phyloP scores from a whole-genome alignment of 169 alveolate genomes.

The Cystoisospora suis region DNA sequence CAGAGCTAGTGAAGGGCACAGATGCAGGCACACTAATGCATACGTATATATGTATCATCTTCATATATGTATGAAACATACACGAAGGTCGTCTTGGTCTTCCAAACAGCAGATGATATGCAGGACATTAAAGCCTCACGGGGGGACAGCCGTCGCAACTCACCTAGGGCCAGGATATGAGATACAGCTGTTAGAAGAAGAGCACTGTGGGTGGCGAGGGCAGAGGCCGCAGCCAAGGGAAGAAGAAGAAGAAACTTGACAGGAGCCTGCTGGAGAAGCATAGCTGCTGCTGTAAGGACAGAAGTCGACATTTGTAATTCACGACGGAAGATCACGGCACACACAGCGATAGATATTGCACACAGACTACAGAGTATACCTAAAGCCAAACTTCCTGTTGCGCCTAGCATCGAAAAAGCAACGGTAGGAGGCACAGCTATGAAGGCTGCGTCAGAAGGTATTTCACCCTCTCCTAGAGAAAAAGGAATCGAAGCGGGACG shows the following conservation, averaged over 20 bases:
- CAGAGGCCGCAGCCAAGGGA: background rate
- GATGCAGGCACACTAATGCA: background rate
- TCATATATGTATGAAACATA: background rate
- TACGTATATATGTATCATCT: background rate
- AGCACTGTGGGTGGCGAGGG: constrained; percentile 37
- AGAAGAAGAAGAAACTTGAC: constrained; percentile 23
- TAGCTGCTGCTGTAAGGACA: constrained; percentile 25
- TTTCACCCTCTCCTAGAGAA: background rate
- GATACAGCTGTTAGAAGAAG: background rate
- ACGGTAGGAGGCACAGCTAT: background rate
- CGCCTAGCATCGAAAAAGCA: background rate
- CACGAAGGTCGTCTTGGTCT: too few relatives aligned
- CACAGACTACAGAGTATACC: background rate
- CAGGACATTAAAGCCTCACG: too few relatives aligned
- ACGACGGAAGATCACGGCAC: background rate
- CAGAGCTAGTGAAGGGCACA: background rate
- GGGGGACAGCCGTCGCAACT: too few relatives aligned
- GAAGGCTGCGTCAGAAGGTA: background rate
- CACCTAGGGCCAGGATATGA: constrained; percentile 19
- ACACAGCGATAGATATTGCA: background rate
- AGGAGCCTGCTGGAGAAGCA: constrained; percentile 40
- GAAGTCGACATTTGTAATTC: constrained; percentile 26
- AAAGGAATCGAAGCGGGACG: background rate
- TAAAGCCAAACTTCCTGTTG: background rate
- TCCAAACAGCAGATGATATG: too few relatives aligned